phyloP scores from a whole-genome alignment of 2,329 filamentous ascomycete species.

The Fusarium sp. region DNA sequence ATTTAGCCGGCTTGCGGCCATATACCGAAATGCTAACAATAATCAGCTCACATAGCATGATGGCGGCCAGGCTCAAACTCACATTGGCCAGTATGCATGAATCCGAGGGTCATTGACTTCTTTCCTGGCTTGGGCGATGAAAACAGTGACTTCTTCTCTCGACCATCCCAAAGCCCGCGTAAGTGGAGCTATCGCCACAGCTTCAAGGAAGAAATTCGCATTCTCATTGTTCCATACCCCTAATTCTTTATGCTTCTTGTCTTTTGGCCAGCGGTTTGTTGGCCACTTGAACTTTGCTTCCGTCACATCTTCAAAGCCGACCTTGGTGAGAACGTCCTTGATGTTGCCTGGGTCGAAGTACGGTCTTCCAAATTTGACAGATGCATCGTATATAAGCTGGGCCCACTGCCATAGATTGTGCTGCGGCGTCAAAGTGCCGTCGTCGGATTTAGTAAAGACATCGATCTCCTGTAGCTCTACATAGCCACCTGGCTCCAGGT shows the following conservation, averaged over 20 bases:
- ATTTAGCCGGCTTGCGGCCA: neutral
- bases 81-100: conserved; percentile 30
- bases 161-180: conserved; percentile 15
- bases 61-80: neutral
- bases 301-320: neutral
- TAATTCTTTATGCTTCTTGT: conserved; percentile 18
- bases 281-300: conserved; percentile 17
- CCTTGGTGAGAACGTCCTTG: neutral
- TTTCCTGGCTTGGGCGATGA: conserved; percentile 8
- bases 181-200: conserved; percentile 3
- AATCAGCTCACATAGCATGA: neutral
- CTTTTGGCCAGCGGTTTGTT: conserved; percentile 17
- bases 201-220: neutral
- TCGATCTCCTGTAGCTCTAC: conserved; percentile 9
- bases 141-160: conserved; percentile 12
- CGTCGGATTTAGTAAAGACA: neutral
- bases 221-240: conserved; percentile 21
- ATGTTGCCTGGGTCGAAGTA: neutral
- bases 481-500: conserved; percentile 13
- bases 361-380: neutral
- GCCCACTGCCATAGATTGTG: neutral
- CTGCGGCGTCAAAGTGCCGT: neutral
- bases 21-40: neutral
- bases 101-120: conserved; percentile 7
- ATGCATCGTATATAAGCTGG: conserved; percentile 3